phyloP scores from a whole-genome alignment of 1,139 yeast genomes.

The Debaryomyces subglobosus region DNA sequence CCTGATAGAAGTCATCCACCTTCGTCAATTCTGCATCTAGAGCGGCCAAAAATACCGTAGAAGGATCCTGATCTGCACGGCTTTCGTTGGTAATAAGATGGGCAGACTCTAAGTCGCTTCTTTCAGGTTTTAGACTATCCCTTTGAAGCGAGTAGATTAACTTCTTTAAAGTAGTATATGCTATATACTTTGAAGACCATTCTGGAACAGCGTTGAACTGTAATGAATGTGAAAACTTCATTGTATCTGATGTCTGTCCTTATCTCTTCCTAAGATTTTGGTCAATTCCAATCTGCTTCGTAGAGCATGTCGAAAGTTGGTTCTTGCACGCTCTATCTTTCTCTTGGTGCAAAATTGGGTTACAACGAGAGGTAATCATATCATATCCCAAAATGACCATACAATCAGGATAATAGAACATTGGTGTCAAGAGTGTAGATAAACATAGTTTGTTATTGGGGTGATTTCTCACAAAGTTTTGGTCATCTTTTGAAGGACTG shows the following conservation, averaged over 20 bases:
- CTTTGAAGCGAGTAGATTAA: conserved; percentile 67
- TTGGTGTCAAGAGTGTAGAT: background rate
- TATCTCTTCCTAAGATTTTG: background rate
- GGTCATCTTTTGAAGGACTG: no score
- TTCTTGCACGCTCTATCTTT: background rate
- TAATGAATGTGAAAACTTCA: conserved; percentile 74
- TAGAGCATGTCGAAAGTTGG: background rate
- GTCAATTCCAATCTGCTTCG: background rate
- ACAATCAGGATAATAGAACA: background rate
- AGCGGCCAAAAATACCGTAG: conserved; percentile 51
- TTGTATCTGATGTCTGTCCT: conserved; percentile 18
- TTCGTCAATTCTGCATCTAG: conserved; percentile 58
- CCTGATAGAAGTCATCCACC: conserved; percentile 60
- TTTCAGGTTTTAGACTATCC: conserved; percentile 40
- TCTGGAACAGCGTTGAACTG: conserved; percentile 79
- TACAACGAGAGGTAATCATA: background rate
- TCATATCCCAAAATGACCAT: background rate
- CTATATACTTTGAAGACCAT: conserved; percentile 72
- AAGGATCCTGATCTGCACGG: conserved; percentile 25
- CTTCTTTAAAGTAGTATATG: conserved; percentile 66
- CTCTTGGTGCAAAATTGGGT: background rate
- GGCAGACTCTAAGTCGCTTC: conserved; percentile 33
- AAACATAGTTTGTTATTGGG: background rate
- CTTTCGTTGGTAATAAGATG: conserved; percentile 29
- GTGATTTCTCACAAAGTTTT: background rate